Conservation (phyloP, 208 protist species). For the Leishmania major region DNA sequence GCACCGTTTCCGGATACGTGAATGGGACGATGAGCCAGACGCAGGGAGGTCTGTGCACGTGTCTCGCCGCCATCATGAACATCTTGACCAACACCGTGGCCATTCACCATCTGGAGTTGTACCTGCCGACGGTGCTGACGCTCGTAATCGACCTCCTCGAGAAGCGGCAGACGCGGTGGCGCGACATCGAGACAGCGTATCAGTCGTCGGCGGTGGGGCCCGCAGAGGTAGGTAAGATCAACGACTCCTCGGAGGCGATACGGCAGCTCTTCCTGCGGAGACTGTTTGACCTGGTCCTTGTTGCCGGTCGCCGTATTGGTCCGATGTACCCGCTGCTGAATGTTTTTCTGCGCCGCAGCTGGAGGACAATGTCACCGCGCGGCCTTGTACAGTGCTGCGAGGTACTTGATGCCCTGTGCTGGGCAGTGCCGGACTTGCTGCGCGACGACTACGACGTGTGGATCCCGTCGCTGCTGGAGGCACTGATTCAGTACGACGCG, state of each 20-base stretch:
- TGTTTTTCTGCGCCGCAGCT: constrained; percentile 59
- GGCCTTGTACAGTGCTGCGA: constrained; percentile 57
- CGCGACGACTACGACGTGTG: constrained; percentile 61
- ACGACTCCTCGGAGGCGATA: constrained; percentile 16
- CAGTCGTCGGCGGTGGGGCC: neutral
- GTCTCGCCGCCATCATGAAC: constrained; percentile 59
- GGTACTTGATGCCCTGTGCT: constrained; percentile 63
- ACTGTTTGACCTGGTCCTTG: constrained; percentile 53
- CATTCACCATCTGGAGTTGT: constrained; percentile 47
- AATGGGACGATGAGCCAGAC: constrained; percentile 65
- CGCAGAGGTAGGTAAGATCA: neutral
- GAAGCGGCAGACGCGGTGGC: constrained; percentile 15
- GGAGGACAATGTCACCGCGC: constrained; percentile 32
- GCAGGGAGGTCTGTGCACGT: constrained; percentile 66
- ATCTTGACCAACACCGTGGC: constrained; percentile 61
- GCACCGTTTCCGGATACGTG: constrained; percentile 56
- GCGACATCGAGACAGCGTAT: constrained; percentile 2
- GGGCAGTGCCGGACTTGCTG: constrained; percentile 63
- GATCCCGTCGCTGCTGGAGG: constrained; percentile 57
- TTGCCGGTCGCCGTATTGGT: constrained; percentile 52
- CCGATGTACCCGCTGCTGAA: constrained; percentile 75
- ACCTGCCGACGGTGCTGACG: constrained; percentile 66
- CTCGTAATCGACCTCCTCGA: constrained; percentile 50
- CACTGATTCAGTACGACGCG: constrained; percentile 41
- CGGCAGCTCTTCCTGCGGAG: constrained; percentile 42